Evolutionary conservation across 192 early-diverging fungal genomes (phyloP), one percentile per base, ranked within the genome.

Genomic region (Cladochytrium replicatum): DNA sequence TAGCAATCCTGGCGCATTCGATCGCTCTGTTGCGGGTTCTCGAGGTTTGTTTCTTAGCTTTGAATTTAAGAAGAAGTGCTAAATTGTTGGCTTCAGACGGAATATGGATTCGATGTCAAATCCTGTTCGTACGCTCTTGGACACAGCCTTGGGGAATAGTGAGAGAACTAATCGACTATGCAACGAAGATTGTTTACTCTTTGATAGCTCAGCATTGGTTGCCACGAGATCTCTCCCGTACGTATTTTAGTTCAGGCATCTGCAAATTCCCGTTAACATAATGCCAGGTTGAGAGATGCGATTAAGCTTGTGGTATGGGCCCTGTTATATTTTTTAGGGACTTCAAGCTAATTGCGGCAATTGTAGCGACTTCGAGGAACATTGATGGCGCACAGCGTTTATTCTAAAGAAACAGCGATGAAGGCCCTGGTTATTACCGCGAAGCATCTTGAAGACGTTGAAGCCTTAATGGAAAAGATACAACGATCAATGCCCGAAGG

Each of bases 101-200:
- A 89, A 23, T 78, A 72, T 42, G 88, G 84, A n/a, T 86, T 89
- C 57, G 77, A 85, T 50, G 65, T 86, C 15, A 78, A 80, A 2
- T 63, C 75, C 15, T 90, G 83, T 57, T 80, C 82, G 3, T 85
- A 81, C 69, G 82, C 85, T 0, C 67, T 95, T 39, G 94, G 94
- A 4, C 94, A 98, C 52, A 91, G 88, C 21, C 69, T 98, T 3
- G 94, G 94, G 17, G 94, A 98, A 64, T 98, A 95, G 41, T 65
- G 31, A 13, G 61, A 48, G 50, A 71, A 78, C 15, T 83, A 85
- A 3, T 67, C 87, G 15, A 75, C 85, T 15, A 85, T 82, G 15
- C 11, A 1, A 43, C 0, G 41, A 0, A 46, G 8, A 24, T 48
- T 43, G n/a, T 52, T 1, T 52, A 2, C 54, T 34, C 41, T 31